Conservation (phyloP, 2,329 filamentous ascomycete genomes). For the Coniochaeta hoffmannii region DNA sequence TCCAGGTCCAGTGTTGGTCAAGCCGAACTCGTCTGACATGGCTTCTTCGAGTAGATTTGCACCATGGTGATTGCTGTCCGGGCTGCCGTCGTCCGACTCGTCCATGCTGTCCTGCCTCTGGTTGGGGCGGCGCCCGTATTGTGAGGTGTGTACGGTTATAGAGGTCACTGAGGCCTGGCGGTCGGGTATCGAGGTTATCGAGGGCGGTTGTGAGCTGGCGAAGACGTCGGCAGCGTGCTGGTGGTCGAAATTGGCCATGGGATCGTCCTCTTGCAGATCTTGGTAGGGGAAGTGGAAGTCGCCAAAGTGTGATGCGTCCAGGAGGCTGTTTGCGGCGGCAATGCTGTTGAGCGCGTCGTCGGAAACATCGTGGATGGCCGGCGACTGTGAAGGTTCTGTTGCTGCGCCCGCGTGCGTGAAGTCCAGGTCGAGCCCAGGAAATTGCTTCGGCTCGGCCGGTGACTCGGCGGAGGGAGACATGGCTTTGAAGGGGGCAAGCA, state of each 20-base stretch:
- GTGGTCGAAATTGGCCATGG: constrained; percentile 33
- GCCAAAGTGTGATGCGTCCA: constrained; percentile 41
- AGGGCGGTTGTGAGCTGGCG: constrained; percentile 19
- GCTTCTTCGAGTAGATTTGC: constrained; percentile 44
- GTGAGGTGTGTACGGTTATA: constrained; percentile 25
- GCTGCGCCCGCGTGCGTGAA: constrained; percentile 24
- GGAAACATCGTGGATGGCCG: constrained; percentile 26
- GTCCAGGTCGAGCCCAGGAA: constrained; percentile 25
- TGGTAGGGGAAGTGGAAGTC: constrained; percentile 47
- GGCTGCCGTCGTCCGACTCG: constrained; percentile 37
- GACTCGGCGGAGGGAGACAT: constrained; percentile 31
- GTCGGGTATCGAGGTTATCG: constrained; percentile 28
- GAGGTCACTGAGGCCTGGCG: constrained; percentile 28
- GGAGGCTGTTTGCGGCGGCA: constrained; percentile 24
- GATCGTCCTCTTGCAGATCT: constrained; percentile 30
- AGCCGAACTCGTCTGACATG: constrained; percentile 51
- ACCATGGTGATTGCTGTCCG: constrained; percentile 33
- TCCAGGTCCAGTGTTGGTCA: constrained; percentile 34
- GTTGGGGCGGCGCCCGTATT: constrained; percentile 20
- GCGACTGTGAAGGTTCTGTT: constrained; percentile 21
- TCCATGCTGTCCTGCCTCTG: constrained; percentile 24
- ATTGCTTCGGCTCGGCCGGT: constrained; percentile 23
- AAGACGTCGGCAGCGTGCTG: constrained; percentile 25
- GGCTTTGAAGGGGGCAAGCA: constrained; percentile 14
- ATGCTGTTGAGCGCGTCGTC: constrained; percentile 24